Percentiles rank a stretch among this genome's conserved stretches.
phyloP scores from a whole-genome alignment of 2,329 filamentous ascomycete species.

The Epichloe bromicola region DNA sequence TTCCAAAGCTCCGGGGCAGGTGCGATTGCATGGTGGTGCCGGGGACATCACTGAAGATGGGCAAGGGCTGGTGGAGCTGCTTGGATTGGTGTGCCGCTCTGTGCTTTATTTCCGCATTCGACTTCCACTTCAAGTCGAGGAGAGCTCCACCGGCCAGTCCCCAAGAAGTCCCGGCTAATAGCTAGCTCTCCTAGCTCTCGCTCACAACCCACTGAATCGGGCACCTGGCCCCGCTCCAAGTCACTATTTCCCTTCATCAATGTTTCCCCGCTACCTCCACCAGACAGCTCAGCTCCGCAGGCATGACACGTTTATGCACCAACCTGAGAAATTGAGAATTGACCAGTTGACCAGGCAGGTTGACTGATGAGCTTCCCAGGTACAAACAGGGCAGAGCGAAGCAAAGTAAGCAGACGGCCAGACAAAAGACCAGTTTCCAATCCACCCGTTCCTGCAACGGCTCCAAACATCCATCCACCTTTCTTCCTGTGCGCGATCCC shows the following conservation, averaged over 20 bases:
- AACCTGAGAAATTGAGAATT: too few species aligned
- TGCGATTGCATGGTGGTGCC: neutral
- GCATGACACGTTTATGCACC: neutral
- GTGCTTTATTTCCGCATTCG: conserved; percentile 3
- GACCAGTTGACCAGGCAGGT: too few species aligned
- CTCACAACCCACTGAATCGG: neutral
- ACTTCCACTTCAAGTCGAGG: neutral
- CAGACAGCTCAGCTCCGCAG: neutral
- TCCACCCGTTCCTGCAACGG: neutral
- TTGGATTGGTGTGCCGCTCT: too few species aligned
- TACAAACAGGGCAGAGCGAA: too few species aligned
- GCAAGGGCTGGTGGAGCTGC: neutral
- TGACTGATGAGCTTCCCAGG: too few species aligned
- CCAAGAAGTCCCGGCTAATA: too few species aligned
- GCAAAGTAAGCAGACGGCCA: neutral
- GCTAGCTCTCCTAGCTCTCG: neutral
- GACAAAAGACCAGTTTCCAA: neutral
- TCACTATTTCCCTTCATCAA: too few species aligned
- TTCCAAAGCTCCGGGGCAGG: too few species aligned
- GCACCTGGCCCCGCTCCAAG: too few species aligned
- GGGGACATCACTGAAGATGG: neutral
- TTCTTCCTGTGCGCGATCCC: neutral
- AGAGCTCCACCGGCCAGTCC: neutral
- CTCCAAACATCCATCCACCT: neutral
- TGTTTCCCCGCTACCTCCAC: neutral